These are phyloP conservation scores for Thielaviopsis cerberus DNA, from an alignment of 2,329 filamentous ascomycete genomes.

Conservation along the genomic window DNA sequence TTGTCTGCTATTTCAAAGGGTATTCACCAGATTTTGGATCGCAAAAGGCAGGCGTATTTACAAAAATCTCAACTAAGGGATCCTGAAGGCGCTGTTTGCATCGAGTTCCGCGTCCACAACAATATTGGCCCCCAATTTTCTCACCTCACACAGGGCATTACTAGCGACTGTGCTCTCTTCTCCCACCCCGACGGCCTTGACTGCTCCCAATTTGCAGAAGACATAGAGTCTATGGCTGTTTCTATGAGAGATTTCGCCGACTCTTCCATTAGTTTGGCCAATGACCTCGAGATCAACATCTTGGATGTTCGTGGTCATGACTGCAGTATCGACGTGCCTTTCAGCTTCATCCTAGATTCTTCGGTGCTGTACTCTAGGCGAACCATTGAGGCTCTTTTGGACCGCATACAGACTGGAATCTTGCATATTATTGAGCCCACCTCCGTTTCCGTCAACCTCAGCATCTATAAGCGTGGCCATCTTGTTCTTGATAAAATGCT, in stretches of 20 bases:
- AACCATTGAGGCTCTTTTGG: constrained; percentile 29
- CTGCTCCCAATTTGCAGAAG: constrained; percentile 26
- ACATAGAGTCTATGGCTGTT: constrained; percentile 21
- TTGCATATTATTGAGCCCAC: constrained; percentile 29
- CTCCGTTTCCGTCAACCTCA: constrained; percentile 28
- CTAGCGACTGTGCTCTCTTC: constrained; percentile 28
- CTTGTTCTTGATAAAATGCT: constrained; percentile 32
- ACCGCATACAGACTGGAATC: constrained; percentile 32
- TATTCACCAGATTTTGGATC: constrained; percentile 24
- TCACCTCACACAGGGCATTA: constrained; percentile 25
- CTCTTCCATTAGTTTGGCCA: constrained; percentile 21
- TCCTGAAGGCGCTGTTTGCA: constrained; percentile 26
- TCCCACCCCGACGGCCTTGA: constrained; percentile 24
- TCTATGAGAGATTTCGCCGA: constrained; percentile 25
- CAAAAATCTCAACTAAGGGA: constrained; percentile 13
- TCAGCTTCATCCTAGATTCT: constrained; percentile 26
- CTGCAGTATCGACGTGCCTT: constrained; percentile 29
- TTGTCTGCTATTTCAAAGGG: constrained; percentile 27
- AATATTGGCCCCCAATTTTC: constrained; percentile 30
- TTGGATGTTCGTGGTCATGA: constrained; percentile 27
- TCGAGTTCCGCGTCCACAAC: constrained; percentile 29
- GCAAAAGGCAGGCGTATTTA: constrained; percentile 18
- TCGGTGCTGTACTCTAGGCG: constrained; percentile 25
- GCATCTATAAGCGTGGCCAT: constrained; percentile 33
- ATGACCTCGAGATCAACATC: constrained; percentile 31